A percentile compares a stretch with the other conserved stretches of the same genome.
Evolutionary conservation across 2,329 filamentous ascomycete genomes (phyloP).

Genomic region (Pseudonectria buxi): DNA sequence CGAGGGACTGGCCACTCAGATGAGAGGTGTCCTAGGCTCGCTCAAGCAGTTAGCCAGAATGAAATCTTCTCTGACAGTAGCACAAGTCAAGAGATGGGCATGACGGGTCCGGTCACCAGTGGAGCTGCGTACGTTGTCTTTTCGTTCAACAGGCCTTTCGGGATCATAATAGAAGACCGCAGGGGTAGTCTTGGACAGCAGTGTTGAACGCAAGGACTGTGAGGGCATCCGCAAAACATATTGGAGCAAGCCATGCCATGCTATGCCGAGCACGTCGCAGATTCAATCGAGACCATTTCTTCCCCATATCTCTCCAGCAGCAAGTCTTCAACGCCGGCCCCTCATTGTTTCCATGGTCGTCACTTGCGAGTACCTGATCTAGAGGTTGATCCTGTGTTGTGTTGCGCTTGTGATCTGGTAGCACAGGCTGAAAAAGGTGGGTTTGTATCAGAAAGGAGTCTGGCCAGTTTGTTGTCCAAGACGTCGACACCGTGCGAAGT

Average conservation of each 20-base stretch:
- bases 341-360: no score
- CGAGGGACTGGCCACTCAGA: slow-evolving; percentile 13
- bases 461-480: background rate
- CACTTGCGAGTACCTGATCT: no score
- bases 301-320: no score
- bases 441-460: slow-evolving; percentile 2
- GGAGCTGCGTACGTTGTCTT: slow-evolving; percentile 16
- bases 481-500: slow-evolving; percentile 3
- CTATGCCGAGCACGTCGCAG: no score
- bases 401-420: slow-evolving; percentile 14
- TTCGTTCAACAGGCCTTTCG: slow-evolving; percentile 9
- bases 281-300: no score
- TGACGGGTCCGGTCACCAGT: slow-evolving; percentile 36
- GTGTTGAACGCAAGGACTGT: no score
- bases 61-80: slow-evolving; percentile 28
- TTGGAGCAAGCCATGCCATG: no score
- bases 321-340: no score
- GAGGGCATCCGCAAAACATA: no score
- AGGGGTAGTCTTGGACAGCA: no score
- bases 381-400: slow-evolving; percentile 4
- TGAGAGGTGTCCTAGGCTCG: slow-evolving; percentile 16
- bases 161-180: no score
- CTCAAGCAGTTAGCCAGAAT: slow-evolving; percentile 9
- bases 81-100: slow-evolving; percentile 23
- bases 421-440: slow-evolving; percentile 13